Base-by-base conservation (phyloP, 768 basidiomycete genomes). In the Pleurotus tuoliensis region DNA sequence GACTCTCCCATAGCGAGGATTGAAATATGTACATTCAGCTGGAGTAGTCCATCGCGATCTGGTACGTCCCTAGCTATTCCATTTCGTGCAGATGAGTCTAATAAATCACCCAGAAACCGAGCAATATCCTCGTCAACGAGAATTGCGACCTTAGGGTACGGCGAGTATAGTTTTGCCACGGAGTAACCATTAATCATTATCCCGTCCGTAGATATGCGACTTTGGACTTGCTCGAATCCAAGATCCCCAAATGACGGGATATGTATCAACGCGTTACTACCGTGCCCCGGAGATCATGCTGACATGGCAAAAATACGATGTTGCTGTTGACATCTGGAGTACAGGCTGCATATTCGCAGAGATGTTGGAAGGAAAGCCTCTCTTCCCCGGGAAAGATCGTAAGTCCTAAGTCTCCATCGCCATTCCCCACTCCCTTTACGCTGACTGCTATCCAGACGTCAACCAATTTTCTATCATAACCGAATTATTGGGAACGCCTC, bases 401-500 rank as follows among this genome's bases (percentile, higher is more conserved):
- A 71, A 74, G 95, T 88, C 20, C 27, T 27, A 25, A 2, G 18
- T 30, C 41, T 9, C 22, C 62, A 62, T 64, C 49, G 50, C 37
- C 16, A 27, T 25, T 6, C 61, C 20, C 52, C 41, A 37, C 56
- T 11, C 15, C 38, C n/a, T 18, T 48, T 34, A 34, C 53, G 41
- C 56, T 57, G 56, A 38, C 49, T 40, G 55, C 27, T n/a, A n/a
- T 45, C 25, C 68, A 98, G 96, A 99, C 73, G 97, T 98, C 64
- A 94, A 99, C 76, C 97, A 99, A 71, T 98, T 99, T 77, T 97
- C 94, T 47, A 98, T 99, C 74, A 99, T 99, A 75, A 98, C 96
- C 43, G 96, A 99, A 70, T 77, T 98, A 13, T 76, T 99, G 54
- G 97, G 97, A 39, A 98, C 97, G n/a, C 97, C 97, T 34, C 93